Evolutionary conservation across 1,284 basidiomycete species (phyloP).

Genomic region (Fomitopsis pinicola): DNA sequence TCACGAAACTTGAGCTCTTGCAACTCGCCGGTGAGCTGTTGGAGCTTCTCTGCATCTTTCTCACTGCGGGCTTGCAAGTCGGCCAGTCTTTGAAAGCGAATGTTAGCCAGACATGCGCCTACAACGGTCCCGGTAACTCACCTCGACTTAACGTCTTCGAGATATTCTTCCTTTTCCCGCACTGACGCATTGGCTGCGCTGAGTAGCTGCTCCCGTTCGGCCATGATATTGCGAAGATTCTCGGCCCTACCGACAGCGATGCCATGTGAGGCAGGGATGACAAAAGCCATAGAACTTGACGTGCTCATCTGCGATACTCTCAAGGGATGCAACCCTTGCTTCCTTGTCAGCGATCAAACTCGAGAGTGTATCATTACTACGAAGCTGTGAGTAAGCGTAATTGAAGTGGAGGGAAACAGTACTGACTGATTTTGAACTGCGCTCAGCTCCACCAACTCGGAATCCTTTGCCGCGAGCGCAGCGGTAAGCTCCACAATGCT

Average conservation of each 20-base stretch:
- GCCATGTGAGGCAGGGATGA: background rate
- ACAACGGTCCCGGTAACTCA: slow-evolving; percentile 8
- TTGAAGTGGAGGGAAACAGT: background rate
- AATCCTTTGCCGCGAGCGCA: slow-evolving; percentile 14
- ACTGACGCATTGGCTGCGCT: background rate
- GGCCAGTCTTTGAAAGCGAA: slow-evolving; percentile 14
- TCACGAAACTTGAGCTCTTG: slow-evolving; percentile 21
- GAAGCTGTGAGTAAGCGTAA: background rate
- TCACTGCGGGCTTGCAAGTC: slow-evolving; percentile 17
- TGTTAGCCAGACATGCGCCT: background rate
- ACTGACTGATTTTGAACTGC: slow-evolving; percentile 15
- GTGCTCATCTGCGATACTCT: slow-evolving; percentile 11
- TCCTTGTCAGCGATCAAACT: slow-evolving; percentile 12
- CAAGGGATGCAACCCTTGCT: slow-evolving; percentile 8
- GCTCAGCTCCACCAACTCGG: slow-evolving; percentile 12
- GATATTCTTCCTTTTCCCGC: slow-evolving; percentile 19
- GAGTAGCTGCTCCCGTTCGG: slow-evolving; percentile 3
- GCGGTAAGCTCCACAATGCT: slow-evolving; percentile 15
- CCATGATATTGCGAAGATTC: background rate
- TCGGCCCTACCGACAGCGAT: background rate
- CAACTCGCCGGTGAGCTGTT: slow-evolving; percentile 27
- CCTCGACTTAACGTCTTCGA: slow-evolving; percentile 22
- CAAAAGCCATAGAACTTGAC: background rate
- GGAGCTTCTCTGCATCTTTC: slow-evolving; percentile 15
- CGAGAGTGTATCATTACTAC: slow-evolving; percentile 6